Evolutionary conservation across 1,284 basidiomycete genomes (phyloP), one percentile per base, ranked within the genome.

Genomic region (Trichosporon coremiiforme): DNA sequence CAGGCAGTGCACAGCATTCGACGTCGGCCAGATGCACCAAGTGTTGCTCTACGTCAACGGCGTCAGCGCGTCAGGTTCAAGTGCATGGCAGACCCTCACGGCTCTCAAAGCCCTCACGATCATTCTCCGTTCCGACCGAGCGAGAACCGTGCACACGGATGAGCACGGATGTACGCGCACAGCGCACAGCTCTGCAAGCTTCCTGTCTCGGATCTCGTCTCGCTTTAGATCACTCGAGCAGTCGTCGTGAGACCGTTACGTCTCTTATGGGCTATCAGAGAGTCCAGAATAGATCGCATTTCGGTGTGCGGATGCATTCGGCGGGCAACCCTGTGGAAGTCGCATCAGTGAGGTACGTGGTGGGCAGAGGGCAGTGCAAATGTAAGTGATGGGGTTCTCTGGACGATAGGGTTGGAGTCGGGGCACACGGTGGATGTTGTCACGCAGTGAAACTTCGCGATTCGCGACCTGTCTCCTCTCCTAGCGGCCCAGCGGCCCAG

Each of bases 121-220:
- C 45, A 10, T 20, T 10, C n/a, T 20, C n/a, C 47, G 47, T 53
- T 53, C 47, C 47, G 47, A 53, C 47, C 47, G 47, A 53, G 20
- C 47, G 45, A 53, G 20, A 12, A 53, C 47, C 8, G 47, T 17
- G 20, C n/a, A 22, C 20, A 22, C 45, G 17, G 47, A 22, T 53
- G 47, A 15, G 47, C 45, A 47, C 45, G 45, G 45, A n/a, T 47
- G 45, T 47, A 47, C 45, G 17, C 15, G 41, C 41, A 45, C 41
- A 47, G 36, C 13, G 41, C 41, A 45, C 41, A 5, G 47, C 47
- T 53, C 47, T 53, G 47, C 47, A n/a, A 3, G 47, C 47, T 53
- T 53, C 20, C 47, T 53, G 47, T 53, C 47, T 53, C 47, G 47
- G 47, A 53, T 53, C 47, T 53, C 47, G 20, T 5, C 47, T 47